Conservation (phyloP, 1,284 basidiomycete genomes). For the Malassezia japonica region DNA sequence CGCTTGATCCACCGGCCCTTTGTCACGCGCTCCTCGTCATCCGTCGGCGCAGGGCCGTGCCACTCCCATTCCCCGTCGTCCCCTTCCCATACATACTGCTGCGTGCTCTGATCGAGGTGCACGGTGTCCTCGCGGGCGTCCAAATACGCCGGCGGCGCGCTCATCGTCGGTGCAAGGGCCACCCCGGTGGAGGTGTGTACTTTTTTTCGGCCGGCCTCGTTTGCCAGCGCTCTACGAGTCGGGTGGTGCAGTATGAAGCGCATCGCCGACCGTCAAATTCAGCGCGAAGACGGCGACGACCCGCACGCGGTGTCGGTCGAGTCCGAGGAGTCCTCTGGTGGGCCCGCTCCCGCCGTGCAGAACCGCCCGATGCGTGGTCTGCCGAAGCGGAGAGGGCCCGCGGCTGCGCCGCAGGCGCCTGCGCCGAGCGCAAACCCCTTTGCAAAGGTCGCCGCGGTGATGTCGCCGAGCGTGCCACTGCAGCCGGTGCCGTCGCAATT, state of each 20-base stretch:
- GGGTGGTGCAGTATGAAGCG: conserved; percentile 15
- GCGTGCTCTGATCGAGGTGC: conserved; percentile 65
- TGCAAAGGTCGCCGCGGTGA: not conserved
- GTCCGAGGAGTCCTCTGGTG: not conserved
- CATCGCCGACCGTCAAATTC: conserved; percentile 16
- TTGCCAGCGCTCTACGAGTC: too few species aligned
- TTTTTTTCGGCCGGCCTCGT: not conserved
- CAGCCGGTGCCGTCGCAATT: not conserved
- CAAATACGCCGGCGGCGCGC: conserved; percentile 12
- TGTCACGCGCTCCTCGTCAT: conserved; percentile 11
- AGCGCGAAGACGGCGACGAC: conserved; percentile 17
- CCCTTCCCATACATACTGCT: conserved; percentile 75
- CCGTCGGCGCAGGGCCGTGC: conserved; percentile 50
- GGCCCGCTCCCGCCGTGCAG: not conserved
- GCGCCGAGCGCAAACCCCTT: conserved; percentile 8
- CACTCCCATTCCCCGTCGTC: conserved; percentile 80
- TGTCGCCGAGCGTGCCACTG: not conserved
- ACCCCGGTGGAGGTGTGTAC: conserved; percentile 14
- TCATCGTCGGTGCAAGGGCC: not conserved
- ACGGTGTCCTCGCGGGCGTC: conserved; percentile 25
- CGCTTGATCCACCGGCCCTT: conserved; percentile 3
- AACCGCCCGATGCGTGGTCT: conserved; percentile 11
- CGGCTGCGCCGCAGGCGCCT: not conserved
- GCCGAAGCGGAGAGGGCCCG: conserved; percentile 12
- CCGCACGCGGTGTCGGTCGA: conserved; percentile 12